Evolutionary conservation across 345 rosid species (phyloP), one percentile per base, ranked within the genome.

Genomic region (Camelina hispida): DNA sequence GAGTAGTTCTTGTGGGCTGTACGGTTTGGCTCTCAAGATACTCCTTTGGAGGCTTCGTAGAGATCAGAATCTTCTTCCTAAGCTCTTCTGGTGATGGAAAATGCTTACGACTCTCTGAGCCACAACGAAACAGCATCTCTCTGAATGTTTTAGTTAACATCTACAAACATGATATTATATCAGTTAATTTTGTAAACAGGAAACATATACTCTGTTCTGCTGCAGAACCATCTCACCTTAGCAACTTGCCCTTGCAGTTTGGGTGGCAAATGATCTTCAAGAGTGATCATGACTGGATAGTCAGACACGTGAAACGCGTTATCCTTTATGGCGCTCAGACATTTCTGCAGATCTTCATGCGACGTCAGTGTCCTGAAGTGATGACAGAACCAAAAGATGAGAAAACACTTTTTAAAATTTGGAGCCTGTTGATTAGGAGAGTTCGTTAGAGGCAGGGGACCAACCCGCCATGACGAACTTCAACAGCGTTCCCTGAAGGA

Each of bases 11-110:
- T 42, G 42, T 50, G 46, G 22, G 69, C 75, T 80, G 50, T 5
- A 44, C 35, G 32, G 22, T 42, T 23, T 62, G 67, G 48, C 55
- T 71, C 78, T 65, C 61, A 56, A 83, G 89, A 73, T 84, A 85
- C 66, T 89, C 92, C 68, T 85, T 86, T 7, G 97, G 98, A 22
- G 98, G 97, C 73, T 89, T 91, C n/a, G 98, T 93, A 15, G 98
- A 93, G 62, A 93, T 89, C 71, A 93, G 48, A 47, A 91, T 74
- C 78, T 22, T 87, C 52, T 4, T 79, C 83, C 81, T 87, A 57
- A 93, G 78, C 8, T 77, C 77, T 55, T 87, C 84, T 17, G 97
- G 98, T 17, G 97, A 88, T 68, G 92, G 93, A 65, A 93, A 87
- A 77, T 86, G 65, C 38, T 61, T 30, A 22, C 44, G 32, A 25